Evolutionary conservation across 805 yeast species (phyloP).

Genomic region (Candida palmyrensis): DNA sequence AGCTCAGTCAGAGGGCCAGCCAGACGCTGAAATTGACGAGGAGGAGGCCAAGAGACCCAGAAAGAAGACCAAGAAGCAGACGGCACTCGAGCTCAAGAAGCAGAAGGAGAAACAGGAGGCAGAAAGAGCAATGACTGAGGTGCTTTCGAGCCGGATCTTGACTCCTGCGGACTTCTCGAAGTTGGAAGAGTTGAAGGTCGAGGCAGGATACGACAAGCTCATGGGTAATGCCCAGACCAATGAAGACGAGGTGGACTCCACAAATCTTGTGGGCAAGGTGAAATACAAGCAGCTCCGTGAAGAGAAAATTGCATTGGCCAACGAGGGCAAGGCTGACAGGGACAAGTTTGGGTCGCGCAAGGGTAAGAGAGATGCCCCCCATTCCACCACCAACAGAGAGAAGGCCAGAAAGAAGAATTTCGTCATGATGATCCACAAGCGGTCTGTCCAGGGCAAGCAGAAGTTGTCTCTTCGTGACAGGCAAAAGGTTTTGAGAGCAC

Average conservation of each 20-base stretch:
- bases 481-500: conserved; percentile 82
- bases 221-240: conserved; percentile 56
- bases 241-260: conserved; percentile 85
- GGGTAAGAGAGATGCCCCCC: conserved; percentile 71
- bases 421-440: conserved; percentile 97
- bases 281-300: conserved; percentile 84
- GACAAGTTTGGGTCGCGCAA: conserved; percentile 85
- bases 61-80: conserved; percentile 5
- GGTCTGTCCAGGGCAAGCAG: conserved; percentile 89
- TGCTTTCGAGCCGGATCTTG: conserved; percentile 71
- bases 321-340: conserved; percentile 91
- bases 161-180: conserved; percentile 99
- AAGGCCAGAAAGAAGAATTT: conserved; percentile 98
- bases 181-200: conserved; percentile 76
- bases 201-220: conserved; percentile 80
- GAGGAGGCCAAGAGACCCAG: conserved; percentile 9
- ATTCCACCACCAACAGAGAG: conserved; percentile 91
- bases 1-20: conserved; percentile 39
- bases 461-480: conserved; percentile 86
- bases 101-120: conserved; percentile 33
- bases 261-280: conserved; percentile 68
- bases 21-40: conserved; percentile 31
- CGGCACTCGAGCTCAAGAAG: background rate
- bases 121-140: conserved; percentile 38
- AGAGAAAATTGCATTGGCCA: conserved; percentile 81